Evolutionary conservation across 2,329 filamentous ascomycete genomes (phyloP), one percentile per base, ranked within the genome.

Genomic region (Aspergillus udagawae): DNA sequence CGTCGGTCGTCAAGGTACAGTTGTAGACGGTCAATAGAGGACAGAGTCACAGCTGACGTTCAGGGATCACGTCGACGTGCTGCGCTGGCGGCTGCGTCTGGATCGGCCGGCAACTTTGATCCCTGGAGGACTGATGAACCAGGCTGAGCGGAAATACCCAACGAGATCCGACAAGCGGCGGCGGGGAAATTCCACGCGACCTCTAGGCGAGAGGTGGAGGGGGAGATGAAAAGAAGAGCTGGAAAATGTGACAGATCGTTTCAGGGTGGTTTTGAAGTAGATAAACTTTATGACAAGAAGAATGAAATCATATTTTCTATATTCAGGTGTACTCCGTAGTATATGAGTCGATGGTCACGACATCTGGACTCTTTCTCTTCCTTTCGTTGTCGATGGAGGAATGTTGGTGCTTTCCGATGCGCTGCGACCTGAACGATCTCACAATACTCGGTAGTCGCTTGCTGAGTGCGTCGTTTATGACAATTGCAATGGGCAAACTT

Each of bases 91-190:
- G 63, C 56, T 58, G 62, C 54, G 63, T 63, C 64, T 65, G 64
- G 64, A 67, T 65, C 63, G 60, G 57, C 62, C 63, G 63, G 62
- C 57, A 63, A 58, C 45, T 61, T 57, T 61, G 63, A 64, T 65
- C 62, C 63, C 58, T 59, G 60, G 60, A 58, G 56, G 55, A 53
- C 54, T 32, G 57, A 58, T 48, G 38, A 53, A 57, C 52, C 58
- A 54, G 53, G 55, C 48, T 47, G 54, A 59, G 60, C 61, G 60
- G 55, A 60, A 62, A 64, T 62, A 63, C 64, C 64, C 62, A 65
- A 62, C 60, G 41, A 55, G 32, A 32, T 44, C 60, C 58, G 59
- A 63, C 53, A 44, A 59, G 60, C 60, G 55, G 38, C 28, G 21
- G 60, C 58, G 61, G 60, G 60, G 60, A 57, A 53, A 51, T 49